Conservation (phyloP, 306 rosid species). For the Elaeagnus macrophylla region DNA sequence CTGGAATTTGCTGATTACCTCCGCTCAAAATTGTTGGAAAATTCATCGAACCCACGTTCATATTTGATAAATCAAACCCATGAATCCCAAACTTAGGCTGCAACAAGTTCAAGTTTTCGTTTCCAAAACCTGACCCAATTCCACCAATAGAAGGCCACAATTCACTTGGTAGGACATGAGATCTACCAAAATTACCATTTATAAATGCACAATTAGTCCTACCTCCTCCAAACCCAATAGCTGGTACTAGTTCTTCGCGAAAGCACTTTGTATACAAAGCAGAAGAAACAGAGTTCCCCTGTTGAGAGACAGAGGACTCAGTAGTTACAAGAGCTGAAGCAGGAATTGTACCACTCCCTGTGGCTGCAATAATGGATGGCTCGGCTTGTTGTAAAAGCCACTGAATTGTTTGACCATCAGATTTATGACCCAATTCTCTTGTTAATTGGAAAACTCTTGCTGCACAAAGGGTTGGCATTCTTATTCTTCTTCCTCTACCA, state of each 20-base stretch:
- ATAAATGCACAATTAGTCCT: constrained; percentile 32
- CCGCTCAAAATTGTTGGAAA: constrained; percentile 26
- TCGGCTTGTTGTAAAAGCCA: constrained; percentile 51
- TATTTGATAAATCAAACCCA: constrained; percentile 30
- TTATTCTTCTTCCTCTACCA: constrained; percentile 48
- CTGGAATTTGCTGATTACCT: constrained; percentile 31
- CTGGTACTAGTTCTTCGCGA: constrained; percentile 15
- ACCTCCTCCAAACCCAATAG: constrained; percentile 9
- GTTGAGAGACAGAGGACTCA: constrained; percentile 37
- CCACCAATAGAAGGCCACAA: constrained; percentile 32
- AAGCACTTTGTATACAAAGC: constrained; percentile 19
- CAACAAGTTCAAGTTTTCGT: constrained; percentile 20
- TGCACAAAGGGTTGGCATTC: constrained; percentile 53
- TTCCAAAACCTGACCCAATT: constrained; percentile 19
- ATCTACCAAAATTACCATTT: constrained; percentile 29
- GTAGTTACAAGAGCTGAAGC: constrained; percentile 26
- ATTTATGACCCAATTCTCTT: constrained; percentile 40
- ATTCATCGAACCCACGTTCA: constrained; percentile 35
- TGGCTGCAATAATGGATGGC: constrained; percentile 43
- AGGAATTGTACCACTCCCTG: constrained; percentile 44
- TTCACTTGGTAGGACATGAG: constrained; percentile 19
- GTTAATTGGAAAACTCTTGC: constrained; percentile 50
- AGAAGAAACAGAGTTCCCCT: constrained; percentile 31
- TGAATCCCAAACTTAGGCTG: constrained; percentile 31
- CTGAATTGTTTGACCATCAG: constrained; percentile 47